Conservation (phyloP, 306 rosid species). For the Casuarina cunninghamiana region DNA sequence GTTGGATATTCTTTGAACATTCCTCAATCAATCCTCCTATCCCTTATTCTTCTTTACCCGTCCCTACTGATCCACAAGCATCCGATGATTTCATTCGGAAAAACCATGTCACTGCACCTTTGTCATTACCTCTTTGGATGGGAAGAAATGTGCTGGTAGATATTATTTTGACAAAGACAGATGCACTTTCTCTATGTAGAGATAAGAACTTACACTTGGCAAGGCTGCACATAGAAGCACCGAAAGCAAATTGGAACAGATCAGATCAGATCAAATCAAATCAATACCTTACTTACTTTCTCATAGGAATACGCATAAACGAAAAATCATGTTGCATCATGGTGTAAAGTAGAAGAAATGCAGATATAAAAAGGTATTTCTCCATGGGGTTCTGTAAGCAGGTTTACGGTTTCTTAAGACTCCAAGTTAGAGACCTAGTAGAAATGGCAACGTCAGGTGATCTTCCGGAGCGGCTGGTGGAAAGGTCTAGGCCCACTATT, state of each 20-base stretch:
- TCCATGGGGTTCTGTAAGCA: not conserved
- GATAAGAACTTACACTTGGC: not conserved
- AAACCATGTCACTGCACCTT: not conserved
- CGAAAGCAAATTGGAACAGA: not conserved
- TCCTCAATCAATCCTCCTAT: not conserved
- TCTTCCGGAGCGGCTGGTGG: not conserved
- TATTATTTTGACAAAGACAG: too few species aligned
- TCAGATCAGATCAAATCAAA: not conserved
- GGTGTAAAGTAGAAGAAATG: not conserved
- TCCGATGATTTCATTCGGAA: not conserved
- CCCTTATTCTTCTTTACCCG: not conserved
- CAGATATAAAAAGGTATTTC: not conserved
- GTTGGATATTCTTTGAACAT: not conserved
- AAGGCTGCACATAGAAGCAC: not conserved
- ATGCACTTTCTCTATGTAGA: too few species aligned
- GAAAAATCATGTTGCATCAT: not conserved
- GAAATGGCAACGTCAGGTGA: not conserved
- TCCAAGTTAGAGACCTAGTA: not conserved
- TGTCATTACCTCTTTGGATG: not conserved
- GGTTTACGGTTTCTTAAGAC: not conserved
- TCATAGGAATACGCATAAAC: not conserved
- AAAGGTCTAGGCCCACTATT: too few species aligned
- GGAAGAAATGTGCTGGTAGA: not conserved
- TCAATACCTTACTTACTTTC: not conserved
- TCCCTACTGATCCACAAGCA: not conserved